A percentile compares a stretch with the other conserved stretches of the same genome.
phyloP scores from a whole-genome alignment of 2,329 filamentous ascomycete species.

The Aspergillus piperis region DNA sequence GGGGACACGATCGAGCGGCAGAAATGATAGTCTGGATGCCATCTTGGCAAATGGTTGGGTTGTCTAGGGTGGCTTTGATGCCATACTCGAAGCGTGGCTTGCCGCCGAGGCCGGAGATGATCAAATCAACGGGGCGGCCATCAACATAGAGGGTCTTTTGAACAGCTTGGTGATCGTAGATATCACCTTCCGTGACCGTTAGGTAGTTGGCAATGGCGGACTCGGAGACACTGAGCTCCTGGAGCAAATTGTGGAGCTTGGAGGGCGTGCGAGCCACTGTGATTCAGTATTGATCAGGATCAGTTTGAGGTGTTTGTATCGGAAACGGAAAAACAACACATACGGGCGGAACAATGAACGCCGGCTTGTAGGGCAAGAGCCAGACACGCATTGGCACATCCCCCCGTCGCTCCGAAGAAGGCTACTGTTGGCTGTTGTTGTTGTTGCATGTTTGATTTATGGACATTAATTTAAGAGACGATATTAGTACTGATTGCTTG shows the following conservation, averaged over 20 bases:
- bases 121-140: slow-evolving; percentile 40
- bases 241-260: slow-evolving; percentile 51
- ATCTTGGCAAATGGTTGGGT: slow-evolving; percentile 38
- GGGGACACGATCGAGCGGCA: slow-evolving; percentile 14
- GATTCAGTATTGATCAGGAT: neutral
- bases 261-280: slow-evolving; percentile 50
- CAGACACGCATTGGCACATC: slow-evolving; percentile 48
- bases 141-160: slow-evolving; percentile 34
- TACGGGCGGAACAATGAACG: slow-evolving; percentile 47
- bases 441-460: neutral
- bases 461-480: no score
- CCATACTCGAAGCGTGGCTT: slow-evolving; percentile 30
- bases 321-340: neutral
- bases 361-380: slow-evolving; percentile 47
- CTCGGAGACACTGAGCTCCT: slow-evolving; percentile 41
- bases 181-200: slow-evolving; percentile 52
- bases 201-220: slow-evolving; percentile 42
- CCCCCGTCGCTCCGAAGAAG: slow-evolving; percentile 57
- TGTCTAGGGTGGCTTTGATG: slow-evolving; percentile 32
- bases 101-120: slow-evolving; percentile 53
- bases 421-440: slow-evolving; percentile 40
- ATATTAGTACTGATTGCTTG: neutral
- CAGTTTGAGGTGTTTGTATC: no score
- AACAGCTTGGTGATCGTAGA: slow-evolving; percentile 46
- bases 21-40: slow-evolving; percentile 30